Conservation (phyloP, 2,329 filamentous ascomycete genomes). For the Paraconiothyrium brasiliense region DNA sequence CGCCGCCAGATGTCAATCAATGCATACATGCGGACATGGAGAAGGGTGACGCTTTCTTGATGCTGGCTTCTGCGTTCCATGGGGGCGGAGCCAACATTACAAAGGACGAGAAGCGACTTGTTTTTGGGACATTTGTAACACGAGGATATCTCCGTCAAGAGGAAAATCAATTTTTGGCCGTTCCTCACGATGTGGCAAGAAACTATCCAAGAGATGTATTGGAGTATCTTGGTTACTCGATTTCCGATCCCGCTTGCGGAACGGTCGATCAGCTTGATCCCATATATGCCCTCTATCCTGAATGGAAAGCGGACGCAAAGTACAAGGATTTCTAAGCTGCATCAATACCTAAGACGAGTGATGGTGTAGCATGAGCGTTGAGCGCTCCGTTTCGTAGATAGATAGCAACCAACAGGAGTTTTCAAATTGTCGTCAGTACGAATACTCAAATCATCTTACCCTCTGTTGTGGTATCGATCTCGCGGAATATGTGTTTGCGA, state of each 20-base stretch:
- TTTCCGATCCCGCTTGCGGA: constrained; percentile 21
- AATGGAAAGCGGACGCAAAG: constrained; percentile 20
- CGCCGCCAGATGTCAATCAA: constrained; percentile 13
- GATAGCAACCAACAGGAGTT: too few relatives aligned
- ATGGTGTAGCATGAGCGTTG: too few relatives aligned
- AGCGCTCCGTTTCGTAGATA: too few relatives aligned
- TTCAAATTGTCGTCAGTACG: too few relatives aligned
- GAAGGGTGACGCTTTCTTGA: constrained; percentile 50
- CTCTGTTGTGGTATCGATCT: too few relatives aligned
- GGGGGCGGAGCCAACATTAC: constrained; percentile 48
- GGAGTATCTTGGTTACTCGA: constrained; percentile 20
- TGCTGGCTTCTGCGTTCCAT: constrained; percentile 48
- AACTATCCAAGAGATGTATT: constrained; percentile 23
- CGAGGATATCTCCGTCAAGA: constrained; percentile 50
- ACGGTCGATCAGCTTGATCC: constrained; percentile 24
- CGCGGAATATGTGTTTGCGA: too few relatives aligned
- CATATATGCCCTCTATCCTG: constrained; percentile 20
- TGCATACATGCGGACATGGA: constrained; percentile 40
- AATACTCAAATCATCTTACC: too few relatives aligned
- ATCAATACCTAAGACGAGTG: too few relatives aligned
- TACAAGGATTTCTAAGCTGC: constrained; percentile 16
- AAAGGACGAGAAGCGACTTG: constrained; percentile 40
- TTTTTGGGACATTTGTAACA: constrained; percentile 47
- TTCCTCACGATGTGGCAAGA: constrained; percentile 32
- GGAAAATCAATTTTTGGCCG: constrained; percentile 52